These are phyloP conservation scores for Jaapia argillacea DNA, from an alignment of 768 basidiomycete genomes.

Conservation along the genomic window DNA sequence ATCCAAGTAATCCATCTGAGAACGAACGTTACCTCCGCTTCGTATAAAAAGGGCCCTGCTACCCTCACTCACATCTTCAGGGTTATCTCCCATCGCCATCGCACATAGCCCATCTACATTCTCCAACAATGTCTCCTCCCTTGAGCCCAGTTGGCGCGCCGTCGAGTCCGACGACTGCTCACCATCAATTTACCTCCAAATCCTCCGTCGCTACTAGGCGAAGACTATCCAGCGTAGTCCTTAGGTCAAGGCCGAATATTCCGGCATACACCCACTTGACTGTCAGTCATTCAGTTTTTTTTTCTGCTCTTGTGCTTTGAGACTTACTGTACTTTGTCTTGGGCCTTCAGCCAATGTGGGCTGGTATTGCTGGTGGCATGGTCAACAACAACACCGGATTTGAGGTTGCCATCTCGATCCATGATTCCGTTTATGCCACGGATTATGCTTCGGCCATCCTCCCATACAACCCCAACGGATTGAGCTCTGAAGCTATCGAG, in stretches of 20 bases:
- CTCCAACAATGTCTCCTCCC: no score
- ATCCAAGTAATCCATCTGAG: no score
- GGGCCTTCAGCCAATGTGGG: slow-evolving; percentile 83
- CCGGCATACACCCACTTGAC: no score
- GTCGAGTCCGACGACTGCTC: slow-evolving; percentile 40
- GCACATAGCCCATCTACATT: no score
- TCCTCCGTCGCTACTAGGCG: slow-evolving; percentile 53
- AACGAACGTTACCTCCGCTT: no score
- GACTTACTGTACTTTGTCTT: no score
- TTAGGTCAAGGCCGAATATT: slow-evolving; percentile 43
- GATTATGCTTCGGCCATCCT: slow-evolving; percentile 58
- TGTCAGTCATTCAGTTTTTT: background rate
- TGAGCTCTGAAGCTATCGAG: slow-evolving; percentile 46
- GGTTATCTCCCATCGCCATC: no score
- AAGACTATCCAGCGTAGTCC: slow-evolving; percentile 52
- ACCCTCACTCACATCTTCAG: no score
- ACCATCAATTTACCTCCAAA: slow-evolving; percentile 48
- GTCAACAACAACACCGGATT: slow-evolving; percentile 49
- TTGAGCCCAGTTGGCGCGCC: no score
- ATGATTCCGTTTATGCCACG: slow-evolving; percentile 79
- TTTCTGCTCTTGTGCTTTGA: no score
- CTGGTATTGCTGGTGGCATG: slow-evolving; percentile 59
- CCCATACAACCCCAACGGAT: slow-evolving; percentile 46
- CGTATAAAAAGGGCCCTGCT: no score
- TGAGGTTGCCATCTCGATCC: slow-evolving; percentile 71